Conservation (phyloP, 768 basidiomycete genomes). For the Fibroporia radiculosa region DNA sequence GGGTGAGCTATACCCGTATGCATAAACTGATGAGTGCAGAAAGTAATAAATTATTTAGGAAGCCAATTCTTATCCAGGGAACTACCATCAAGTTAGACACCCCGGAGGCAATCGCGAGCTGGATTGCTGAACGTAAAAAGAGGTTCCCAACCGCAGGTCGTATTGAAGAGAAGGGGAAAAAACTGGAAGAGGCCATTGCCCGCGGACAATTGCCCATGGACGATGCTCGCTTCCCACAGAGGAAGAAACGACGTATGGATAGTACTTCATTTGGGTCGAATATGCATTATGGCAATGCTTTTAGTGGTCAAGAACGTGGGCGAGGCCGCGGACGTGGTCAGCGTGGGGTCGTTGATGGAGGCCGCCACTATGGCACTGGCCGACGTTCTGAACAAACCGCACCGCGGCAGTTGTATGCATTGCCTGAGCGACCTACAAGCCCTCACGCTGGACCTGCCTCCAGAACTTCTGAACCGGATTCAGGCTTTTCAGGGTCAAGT, state of each 20-base stretch:
- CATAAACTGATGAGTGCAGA: not conserved
- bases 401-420: no score
- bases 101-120: constrained; percentile 72
- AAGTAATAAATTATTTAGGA: constrained; percentile 33
- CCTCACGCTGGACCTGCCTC: not conserved
- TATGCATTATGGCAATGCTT: constrained; percentile 12
- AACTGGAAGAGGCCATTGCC: constrained; percentile 69
- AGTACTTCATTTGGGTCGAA: constrained; percentile 12
- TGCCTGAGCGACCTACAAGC: no score
- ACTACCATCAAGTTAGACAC: constrained; percentile 72
- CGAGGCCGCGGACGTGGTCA: constrained; percentile 26
- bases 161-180: constrained; percentile 75
- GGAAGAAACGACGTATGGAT: constrained; percentile 36
- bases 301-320: constrained; percentile 7
- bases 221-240: constrained; percentile 32
- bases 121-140: constrained; percentile 85
- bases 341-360: constrained; percentile 18
- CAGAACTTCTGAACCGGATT: not conserved
- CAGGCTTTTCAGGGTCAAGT: not conserved
- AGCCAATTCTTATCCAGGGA: constrained; percentile 68
- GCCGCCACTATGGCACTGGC: constrained; percentile 2
- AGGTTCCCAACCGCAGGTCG: constrained; percentile 71
- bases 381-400: no score
- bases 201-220: constrained; percentile 62
- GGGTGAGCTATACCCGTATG: constrained; percentile 38